A percentile compares a stretch with the other conserved stretches of the same genome.
These are phyloP conservation scores for Plasmopara viticola DNA, from an alignment of 352 stramenopile genomes.

Conservation along the genomic window DNA sequence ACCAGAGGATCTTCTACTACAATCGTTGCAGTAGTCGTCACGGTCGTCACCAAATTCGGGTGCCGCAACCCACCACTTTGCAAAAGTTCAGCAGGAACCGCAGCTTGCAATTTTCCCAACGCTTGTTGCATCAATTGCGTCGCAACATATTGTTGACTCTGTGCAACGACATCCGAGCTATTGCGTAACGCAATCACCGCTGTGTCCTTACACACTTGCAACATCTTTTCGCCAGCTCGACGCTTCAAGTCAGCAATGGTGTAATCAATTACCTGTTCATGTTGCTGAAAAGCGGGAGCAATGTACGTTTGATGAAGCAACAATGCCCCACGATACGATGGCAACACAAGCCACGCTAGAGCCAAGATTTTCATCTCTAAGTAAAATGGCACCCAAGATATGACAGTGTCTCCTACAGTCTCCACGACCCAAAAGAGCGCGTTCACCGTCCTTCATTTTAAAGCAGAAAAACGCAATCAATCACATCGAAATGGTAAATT, in stretches of 20 bases:
- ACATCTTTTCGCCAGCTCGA: slow-evolving; percentile 56
- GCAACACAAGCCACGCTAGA: slow-evolving; percentile 64
- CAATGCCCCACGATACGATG: slow-evolving; percentile 41
- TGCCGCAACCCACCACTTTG: slow-evolving; percentile 11
- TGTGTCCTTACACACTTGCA: slow-evolving; percentile 61
- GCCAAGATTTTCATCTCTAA: slow-evolving; percentile 64
- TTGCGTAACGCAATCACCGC: slow-evolving; percentile 49
- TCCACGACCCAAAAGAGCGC: slow-evolving; percentile 54
- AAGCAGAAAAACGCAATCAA: not conserved
- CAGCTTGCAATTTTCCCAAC: slow-evolving; percentile 24
- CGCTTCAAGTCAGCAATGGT: slow-evolving; percentile 52
- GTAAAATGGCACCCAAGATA: slow-evolving; percentile 68
- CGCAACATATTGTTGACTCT: slow-evolving; percentile 61
- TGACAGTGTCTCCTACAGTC: slow-evolving; percentile 47
- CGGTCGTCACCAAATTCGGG: slow-evolving; percentile 12
- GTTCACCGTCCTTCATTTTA: slow-evolving; percentile 36
- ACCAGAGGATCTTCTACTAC: not conserved
- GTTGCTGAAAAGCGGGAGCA: slow-evolving; percentile 58
- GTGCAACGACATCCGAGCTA: slow-evolving; percentile 49
- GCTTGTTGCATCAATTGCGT: slow-evolving; percentile 64
- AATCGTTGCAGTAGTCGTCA: slow-evolving; percentile 4
- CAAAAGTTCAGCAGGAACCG: not conserved
- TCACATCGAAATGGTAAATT: not conserved
- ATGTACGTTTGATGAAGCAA: slow-evolving; percentile 54
- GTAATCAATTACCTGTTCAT: slow-evolving; percentile 54